phyloP scores from a whole-genome alignment of 345 rosid genomes.

The Leavenworthia alabamica region DNA sequence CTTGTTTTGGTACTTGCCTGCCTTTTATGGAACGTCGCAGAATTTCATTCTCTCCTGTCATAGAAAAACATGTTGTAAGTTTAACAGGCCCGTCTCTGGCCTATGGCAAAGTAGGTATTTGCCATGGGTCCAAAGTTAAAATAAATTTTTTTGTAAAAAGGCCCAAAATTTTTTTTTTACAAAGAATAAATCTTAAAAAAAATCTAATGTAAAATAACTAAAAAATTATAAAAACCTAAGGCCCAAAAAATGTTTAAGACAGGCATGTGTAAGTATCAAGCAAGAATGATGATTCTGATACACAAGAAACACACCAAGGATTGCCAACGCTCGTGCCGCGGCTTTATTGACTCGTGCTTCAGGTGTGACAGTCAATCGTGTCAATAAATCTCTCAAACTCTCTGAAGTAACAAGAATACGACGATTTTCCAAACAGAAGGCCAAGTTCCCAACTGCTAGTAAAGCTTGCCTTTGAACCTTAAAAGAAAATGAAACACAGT shows the following conservation, averaged over 20 bases:
- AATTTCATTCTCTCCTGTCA: conserved; percentile 87
- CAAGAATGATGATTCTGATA: background rate
- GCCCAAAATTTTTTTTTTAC: too few relatives aligned
- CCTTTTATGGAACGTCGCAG: conserved; percentile 87
- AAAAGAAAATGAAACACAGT: conserved; percentile 25
- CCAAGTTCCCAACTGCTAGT: conserved; percentile 91
- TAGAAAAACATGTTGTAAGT: conserved; percentile 11
- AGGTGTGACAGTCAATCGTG: conserved; percentile 72
- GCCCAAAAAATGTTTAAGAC: too few relatives aligned
- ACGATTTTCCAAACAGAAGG: conserved; percentile 92
- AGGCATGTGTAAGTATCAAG: too few relatives aligned
- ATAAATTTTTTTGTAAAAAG: too few relatives aligned
- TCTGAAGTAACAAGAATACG: conserved; percentile 80
- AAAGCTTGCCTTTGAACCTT: conserved; percentile 93
- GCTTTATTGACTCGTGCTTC: conserved; percentile 88
- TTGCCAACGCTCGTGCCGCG: conserved; percentile 96
- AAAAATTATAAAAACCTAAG: too few relatives aligned
- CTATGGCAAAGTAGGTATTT: too few relatives aligned
- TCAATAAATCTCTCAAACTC: conserved; percentile 83
- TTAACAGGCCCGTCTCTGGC: too few relatives aligned
- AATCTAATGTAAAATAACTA: too few relatives aligned
- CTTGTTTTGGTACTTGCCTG: conserved; percentile 84
- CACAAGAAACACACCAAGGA: conserved; percentile 62
- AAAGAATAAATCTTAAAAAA: too few relatives aligned
- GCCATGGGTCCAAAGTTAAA: too few relatives aligned